Base-by-base conservation (phyloP, 2,329 filamentous ascomycete species). In the Bipolaris oryzae region DNA sequence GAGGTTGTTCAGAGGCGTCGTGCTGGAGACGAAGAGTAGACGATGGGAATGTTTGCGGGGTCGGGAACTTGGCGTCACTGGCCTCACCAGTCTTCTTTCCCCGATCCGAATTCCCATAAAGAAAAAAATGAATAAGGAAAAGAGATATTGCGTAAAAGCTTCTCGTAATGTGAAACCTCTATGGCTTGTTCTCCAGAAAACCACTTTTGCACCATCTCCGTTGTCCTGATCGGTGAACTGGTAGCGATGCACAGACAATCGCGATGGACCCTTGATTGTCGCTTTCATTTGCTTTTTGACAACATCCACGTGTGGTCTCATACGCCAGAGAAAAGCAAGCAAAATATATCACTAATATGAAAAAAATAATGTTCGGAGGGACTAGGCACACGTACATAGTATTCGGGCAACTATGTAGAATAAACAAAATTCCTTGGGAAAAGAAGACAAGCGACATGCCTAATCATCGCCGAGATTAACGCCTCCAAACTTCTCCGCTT, bases 401-500 rank as follows among this genome's bases (percentile, higher is more conserved):
- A 37, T 37, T 37, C 34, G 34, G 34, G 6, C 6, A 37, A 7
- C 34, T 16, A 37, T 16, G 34, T 31, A 18, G 23, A 44, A 28
- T 18, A 44, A 44, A 25, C 39, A 42, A 44, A 9, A 1, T 9
- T 0, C 18, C 3, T 28, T 3, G 1, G 41, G 16, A 25, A 18
- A 18, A 31, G n/a, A 13, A 9, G 18, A 45, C 11, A 45, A 16
- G 10, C 3, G 3, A 15, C 4, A 20, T 5, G 16, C 13, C 20
- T 52, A 31, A 18, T 33, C 16, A 15, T 39, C 34, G 9, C 52
- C 54, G n/a, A 63, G 44, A 33, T 62, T 60, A 15, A 58, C 60
- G 4, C 58, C 58, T 4, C 58, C 58, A 34, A 58, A 61, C 35
- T 64, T 64, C 50, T 60, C 58, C n/a, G 62, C 62, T 41, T 57